Evolutionary conservation across 2,329 filamentous ascomycete species (phyloP).

Genomic region (Alternaria brassicicola): DNA sequence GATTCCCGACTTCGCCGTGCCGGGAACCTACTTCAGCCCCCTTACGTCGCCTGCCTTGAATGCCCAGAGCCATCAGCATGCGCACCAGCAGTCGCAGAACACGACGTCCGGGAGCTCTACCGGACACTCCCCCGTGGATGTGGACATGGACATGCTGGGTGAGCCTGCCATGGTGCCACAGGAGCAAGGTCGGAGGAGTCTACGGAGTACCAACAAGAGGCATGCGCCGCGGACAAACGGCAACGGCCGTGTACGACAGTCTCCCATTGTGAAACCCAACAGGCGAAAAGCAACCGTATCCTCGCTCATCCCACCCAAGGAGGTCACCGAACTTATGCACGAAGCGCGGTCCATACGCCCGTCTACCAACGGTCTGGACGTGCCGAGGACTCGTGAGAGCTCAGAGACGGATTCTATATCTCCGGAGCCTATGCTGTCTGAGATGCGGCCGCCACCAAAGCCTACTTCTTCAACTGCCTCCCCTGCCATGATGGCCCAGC

Average conservation of each 20-base stretch:
- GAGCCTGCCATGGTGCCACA: slow-evolving; percentile 42
- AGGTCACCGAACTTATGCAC: slow-evolving; percentile 51
- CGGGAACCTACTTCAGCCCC: slow-evolving; percentile 79
- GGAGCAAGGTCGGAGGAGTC: slow-evolving; percentile 52
- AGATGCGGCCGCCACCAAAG: slow-evolving; percentile 67
- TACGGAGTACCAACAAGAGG: slow-evolving; percentile 54
- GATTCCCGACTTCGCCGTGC: slow-evolving; percentile 64
- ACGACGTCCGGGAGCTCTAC: slow-evolving; percentile 57
- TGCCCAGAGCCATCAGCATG: slow-evolving; percentile 62
- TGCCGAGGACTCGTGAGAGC: slow-evolving; percentile 43
- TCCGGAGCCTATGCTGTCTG: slow-evolving; percentile 55
- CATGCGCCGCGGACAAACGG: slow-evolving; percentile 57
- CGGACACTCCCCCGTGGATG: slow-evolving; percentile 56
- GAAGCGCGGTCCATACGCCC: slow-evolving; percentile 42
- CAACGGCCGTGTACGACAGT: slow-evolving; percentile 65
- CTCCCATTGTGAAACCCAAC: slow-evolving; percentile 72
- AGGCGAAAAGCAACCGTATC: slow-evolving; percentile 55
- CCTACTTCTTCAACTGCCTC: slow-evolving; percentile 70
- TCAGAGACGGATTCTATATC: slow-evolving; percentile 58
- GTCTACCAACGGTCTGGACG: slow-evolving; percentile 30
- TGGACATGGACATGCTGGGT: slow-evolving; percentile 54
- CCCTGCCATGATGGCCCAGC: slow-evolving; percentile 65
- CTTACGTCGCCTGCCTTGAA: slow-evolving; percentile 81
- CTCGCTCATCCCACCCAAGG: slow-evolving; percentile 53
- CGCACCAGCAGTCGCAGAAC: slow-evolving; percentile 47